Evolutionary conservation across 352 stramenopile genomes (phyloP).

Genomic region (Phytopythium kandeliae): DNA sequence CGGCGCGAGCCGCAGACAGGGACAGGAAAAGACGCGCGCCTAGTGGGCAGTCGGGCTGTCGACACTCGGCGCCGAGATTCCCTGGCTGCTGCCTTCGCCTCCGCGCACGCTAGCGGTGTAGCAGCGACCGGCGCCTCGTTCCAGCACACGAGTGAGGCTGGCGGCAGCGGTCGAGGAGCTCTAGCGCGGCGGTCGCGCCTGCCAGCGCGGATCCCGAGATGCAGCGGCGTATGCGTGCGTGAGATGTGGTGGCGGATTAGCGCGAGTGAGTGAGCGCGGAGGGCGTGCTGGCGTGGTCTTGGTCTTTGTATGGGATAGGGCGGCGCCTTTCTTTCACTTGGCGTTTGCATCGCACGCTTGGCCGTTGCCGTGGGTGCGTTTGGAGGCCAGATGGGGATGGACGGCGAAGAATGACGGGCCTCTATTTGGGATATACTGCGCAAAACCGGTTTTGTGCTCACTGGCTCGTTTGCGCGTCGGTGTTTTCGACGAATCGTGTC

Average conservation of each 20-base stretch:
- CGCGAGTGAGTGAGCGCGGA: neutral
- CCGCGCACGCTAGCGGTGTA: too few relatives aligned
- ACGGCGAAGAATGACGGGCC: neutral
- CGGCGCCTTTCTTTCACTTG: constrained; percentile 2
- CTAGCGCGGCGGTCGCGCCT: too few relatives aligned
- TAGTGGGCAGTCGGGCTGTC: too few relatives aligned
- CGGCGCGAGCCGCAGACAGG: neutral
- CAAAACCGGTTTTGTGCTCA: neutral
- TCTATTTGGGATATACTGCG: constrained; percentile 3
- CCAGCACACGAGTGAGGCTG: too few relatives aligned
- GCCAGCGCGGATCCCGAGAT: neutral
- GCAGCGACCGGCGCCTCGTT: too few relatives aligned
- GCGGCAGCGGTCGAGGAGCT: too few relatives aligned
- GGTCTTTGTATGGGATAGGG: constrained; percentile 1
- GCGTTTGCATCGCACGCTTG: neutral
- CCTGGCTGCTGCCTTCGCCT: neutral
- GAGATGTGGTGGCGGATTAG: constrained; percentile 1
- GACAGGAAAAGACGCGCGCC: too few relatives aligned
- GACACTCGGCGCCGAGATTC: neutral
- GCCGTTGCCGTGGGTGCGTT: constrained; percentile 2
- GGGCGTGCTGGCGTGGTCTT: neutral
- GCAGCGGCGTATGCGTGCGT: too few relatives aligned
- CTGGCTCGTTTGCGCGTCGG: constrained; percentile 7
- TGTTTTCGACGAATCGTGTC: neutral
- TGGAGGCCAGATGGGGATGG: constrained; percentile 2